phyloP scores from a whole-genome alignment of 305 asterid genomes.

The Caryopteris hybrid region DNA sequence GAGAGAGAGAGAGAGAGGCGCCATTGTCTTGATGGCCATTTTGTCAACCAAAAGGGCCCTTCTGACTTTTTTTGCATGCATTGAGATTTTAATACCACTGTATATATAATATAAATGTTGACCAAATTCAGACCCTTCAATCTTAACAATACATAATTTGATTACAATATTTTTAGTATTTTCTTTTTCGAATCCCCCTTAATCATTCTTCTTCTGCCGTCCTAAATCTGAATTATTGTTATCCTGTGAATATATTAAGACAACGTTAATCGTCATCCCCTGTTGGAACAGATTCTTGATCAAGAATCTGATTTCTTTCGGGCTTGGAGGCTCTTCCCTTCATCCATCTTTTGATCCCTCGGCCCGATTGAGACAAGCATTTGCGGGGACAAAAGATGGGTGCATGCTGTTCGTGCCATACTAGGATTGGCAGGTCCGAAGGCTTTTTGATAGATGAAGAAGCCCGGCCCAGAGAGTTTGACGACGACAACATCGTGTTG shows the following conservation, averaged over 20 bases:
- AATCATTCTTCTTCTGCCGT: not conserved
- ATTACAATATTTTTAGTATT: constrained; percentile 10
- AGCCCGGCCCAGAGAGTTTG: constrained; percentile 29
- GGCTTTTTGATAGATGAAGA: constrained; percentile 27
- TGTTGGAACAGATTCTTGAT: not conserved
- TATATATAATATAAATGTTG: not conserved
- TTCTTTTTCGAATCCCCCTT: not conserved
- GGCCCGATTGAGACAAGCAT: not conserved
- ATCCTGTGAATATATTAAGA: too few relatives aligned
- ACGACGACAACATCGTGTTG: constrained; percentile 29
- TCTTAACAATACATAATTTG: constrained; percentile 8
- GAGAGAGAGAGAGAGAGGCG: constrained; percentile 1
- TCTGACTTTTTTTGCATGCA: not conserved
- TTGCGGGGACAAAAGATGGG: constrained; percentile 49
- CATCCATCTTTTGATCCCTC: constrained; percentile 29
- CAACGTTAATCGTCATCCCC: too few relatives aligned
- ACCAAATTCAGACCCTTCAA: constrained; percentile 17
- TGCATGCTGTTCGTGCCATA: constrained; percentile 74
- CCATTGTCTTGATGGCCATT: constrained; percentile 22
- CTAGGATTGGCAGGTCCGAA: constrained; percentile 33
- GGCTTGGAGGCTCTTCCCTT: not conserved
- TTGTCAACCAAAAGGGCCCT: constrained; percentile 13
- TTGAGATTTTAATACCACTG: constrained; percentile 1
- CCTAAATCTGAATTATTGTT: constrained; percentile 6
- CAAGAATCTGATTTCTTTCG: not conserved